Percentiles rank a stretch among this genome's conserved stretches.
These are phyloP conservation scores for Tetragonia tetragonoides DNA, from an alignment of 148 eudicot species.

Conservation along the genomic window DNA sequence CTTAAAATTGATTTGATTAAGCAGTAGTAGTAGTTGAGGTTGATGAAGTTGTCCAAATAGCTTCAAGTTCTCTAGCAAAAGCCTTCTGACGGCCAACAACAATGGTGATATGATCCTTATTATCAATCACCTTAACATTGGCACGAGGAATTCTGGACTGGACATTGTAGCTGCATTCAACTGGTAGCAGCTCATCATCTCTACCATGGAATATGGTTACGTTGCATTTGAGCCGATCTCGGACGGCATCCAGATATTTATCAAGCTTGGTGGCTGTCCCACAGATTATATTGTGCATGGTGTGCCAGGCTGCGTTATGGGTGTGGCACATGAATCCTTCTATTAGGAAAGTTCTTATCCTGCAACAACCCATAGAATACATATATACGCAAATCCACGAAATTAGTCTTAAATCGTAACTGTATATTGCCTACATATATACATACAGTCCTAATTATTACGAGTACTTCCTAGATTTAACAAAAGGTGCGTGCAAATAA, in stretches of 20 bases:
- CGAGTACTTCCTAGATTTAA: too few species aligned
- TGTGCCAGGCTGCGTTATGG: constrained; percentile 94
- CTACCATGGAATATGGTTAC: constrained; percentile 68
- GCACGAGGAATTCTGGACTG: constrained; percentile 66
- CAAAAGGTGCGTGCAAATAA: too few species aligned
- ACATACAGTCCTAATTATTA: neutral
- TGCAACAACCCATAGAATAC: constrained; percentile 23
- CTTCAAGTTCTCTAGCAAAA: constrained; percentile 77
- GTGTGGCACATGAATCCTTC: constrained; percentile 85
- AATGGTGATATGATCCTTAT: constrained; percentile 79
- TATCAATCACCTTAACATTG: constrained; percentile 55
- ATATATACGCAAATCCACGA: too few species aligned
- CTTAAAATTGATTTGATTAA: too few species aligned
- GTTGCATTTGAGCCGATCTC: constrained; percentile 42
- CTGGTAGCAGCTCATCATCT: constrained; percentile 79
- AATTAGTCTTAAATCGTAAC: too few species aligned
- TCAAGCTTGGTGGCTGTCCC: constrained; percentile 77
- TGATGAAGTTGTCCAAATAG: constrained; percentile 51
- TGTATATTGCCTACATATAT: too few species aligned
- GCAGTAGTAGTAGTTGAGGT: neutral
- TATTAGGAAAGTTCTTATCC: constrained; percentile 64
- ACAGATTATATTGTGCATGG: constrained; percentile 84
- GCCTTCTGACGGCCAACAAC: constrained; percentile 75
- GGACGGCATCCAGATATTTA: constrained; percentile 54
- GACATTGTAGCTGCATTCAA: constrained; percentile 73